Percentiles rank a stretch among this genome's conserved stretches.
phyloP scores from a whole-genome alignment of 805 yeast species.

The Suhomyces emberorum region DNA sequence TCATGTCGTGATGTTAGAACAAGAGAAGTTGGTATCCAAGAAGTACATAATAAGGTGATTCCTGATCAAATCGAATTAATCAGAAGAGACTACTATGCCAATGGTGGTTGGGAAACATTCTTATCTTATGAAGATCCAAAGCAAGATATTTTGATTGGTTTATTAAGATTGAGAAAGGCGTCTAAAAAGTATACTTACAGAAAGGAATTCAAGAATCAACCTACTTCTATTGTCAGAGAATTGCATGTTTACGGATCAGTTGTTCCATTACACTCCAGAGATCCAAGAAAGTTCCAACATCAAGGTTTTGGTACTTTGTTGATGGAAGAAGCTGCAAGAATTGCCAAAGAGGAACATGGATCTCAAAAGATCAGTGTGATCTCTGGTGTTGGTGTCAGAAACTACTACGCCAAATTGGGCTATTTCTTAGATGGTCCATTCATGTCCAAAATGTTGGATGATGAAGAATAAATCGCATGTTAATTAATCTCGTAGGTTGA shows the following conservation, averaged over 20 bases:
- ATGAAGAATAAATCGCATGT: too few species aligned
- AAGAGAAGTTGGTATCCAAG: slow-evolving; percentile 97
- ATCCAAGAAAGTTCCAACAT: slow-evolving; percentile 97
- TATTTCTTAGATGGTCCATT: slow-evolving; percentile 92
- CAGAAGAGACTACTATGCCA: slow-evolving; percentile 93
- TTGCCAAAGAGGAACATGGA: slow-evolving; percentile 93
- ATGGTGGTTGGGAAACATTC: slow-evolving; percentile 99
- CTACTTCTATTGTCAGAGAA: slow-evolving; percentile 93
- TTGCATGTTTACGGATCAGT: slow-evolving; percentile 96
- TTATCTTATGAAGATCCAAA: slow-evolving; percentile 94
- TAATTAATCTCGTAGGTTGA: too few species aligned
- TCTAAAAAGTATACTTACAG: slow-evolving; percentile 86
- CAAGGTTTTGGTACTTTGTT: slow-evolving; percentile 97
- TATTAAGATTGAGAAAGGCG: slow-evolving; percentile 83
- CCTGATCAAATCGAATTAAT: slow-evolving; percentile 97
- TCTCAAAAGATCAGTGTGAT: slow-evolving; percentile 88
- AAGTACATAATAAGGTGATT: slow-evolving; percentile 92
- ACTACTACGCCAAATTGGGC: slow-evolving; percentile 90
- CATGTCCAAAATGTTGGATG: slow-evolving; percentile 79
- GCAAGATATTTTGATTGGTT: slow-evolving; percentile 91
- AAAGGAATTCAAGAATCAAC: slow-evolving; percentile 79
- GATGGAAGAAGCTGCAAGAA: slow-evolving; percentile 98
- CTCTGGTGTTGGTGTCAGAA: slow-evolving; percentile 96
- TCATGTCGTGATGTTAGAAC: slow-evolving; percentile 95
- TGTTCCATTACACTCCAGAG: slow-evolving; percentile 93